These are phyloP conservation scores for Turritis glabra DNA, from an alignment of 345 rosid genomes.

Conservation along the genomic window DNA sequence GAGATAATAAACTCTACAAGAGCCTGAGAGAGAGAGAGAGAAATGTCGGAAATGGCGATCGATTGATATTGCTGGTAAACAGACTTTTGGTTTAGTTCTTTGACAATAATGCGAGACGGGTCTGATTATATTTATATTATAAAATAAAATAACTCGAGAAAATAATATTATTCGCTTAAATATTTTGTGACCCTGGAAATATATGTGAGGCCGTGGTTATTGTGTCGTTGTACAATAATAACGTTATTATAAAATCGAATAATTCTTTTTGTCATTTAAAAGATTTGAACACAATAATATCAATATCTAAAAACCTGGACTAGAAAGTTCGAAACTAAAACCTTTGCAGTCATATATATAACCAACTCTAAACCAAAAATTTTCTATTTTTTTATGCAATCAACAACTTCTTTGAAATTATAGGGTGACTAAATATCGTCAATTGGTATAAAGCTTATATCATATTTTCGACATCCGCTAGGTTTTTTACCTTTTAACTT, in stretches of 20 bases:
- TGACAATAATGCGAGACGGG: background rate
- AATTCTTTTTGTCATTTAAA: background rate
- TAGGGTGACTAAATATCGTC: background rate
- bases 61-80: conserved; percentile 1
- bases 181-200: conserved; percentile 24
- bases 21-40: background rate
- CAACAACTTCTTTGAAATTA: background rate
- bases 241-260: background rate
- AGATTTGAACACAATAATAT: background rate
- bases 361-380: background rate
- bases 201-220: conserved; percentile 19
- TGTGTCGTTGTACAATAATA: background rate
- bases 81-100: conserved; percentile 23
- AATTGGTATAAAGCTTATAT: background rate
- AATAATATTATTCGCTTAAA: background rate
- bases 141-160: background rate
- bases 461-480: background rate
- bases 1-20: conserved; percentile 24
- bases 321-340: background rate
- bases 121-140: conserved; percentile 28
- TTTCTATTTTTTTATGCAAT: background rate
- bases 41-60: conserved; percentile 13
- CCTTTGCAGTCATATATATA: background rate
- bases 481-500: background rate
- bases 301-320: background rate